Evolutionary conservation across 2,329 filamentous ascomycete species (phyloP).

Genomic region (Colletotrichum sp.): DNA sequence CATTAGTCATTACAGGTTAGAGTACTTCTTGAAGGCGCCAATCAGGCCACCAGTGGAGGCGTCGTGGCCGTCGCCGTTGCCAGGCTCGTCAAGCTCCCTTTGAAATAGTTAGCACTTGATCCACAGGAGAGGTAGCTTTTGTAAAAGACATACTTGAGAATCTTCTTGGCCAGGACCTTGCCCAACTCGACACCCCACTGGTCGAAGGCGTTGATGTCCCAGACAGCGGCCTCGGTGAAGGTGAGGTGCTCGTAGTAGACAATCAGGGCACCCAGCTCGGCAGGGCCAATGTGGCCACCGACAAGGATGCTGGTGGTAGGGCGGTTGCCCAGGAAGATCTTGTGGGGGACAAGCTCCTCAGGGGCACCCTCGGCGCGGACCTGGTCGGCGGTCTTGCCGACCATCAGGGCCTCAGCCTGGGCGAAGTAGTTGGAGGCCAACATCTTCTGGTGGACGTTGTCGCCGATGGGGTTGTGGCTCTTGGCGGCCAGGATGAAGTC

Average conservation of each 20-base stretch:
- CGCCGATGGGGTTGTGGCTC: conserved; percentile 93
- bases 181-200: conserved; percentile 99
- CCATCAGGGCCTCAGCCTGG: conserved; percentile 88
- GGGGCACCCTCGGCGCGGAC: conserved; percentile 77
- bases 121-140: not conserved
- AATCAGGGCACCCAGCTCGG: conserved; percentile 91
- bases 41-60: conserved; percentile 88
- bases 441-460: conserved; percentile 97
- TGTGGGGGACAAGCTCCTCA: conserved; percentile 88
- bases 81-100: conserved; percentile 80
- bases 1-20: conserved; percentile 47
- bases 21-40: conserved; percentile 85
- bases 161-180: conserved; percentile 95
- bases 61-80: conserved; percentile 78
- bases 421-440: conserved; percentile 91
- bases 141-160: conserved; percentile 53
- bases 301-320: conserved; percentile 93
- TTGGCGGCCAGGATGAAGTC: conserved; percentile 97
- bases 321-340: conserved; percentile 97
- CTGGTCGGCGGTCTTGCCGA: conserved; percentile 83
- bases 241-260: conserved; percentile 99
- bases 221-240: conserved; percentile 95
- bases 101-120: conserved; percentile 24
- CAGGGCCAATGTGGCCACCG: conserved; percentile 91
- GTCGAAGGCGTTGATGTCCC: conserved; percentile 99